Conservation (phyloP, 1,284 basidiomycete genomes). For the Boletus albobrunnescens region DNA sequence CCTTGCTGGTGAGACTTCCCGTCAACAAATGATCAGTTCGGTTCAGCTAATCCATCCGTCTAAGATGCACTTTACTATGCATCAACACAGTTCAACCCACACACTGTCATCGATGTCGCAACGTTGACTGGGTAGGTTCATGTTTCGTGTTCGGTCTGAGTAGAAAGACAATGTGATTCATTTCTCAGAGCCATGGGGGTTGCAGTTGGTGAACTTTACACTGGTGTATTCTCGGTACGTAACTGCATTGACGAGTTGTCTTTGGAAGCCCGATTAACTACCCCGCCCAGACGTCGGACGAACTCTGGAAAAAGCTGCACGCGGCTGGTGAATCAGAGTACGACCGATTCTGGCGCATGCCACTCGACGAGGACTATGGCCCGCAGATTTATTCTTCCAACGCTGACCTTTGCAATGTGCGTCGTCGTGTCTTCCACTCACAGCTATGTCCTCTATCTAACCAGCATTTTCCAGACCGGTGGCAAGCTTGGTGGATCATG, state of each 20-base stretch:
- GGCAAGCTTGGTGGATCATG: constrained; percentile 71
- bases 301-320: constrained; percentile 71
- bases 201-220: constrained; percentile 71
- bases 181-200: constrained; percentile 56
- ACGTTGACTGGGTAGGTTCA: constrained; percentile 64
- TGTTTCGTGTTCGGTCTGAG: neutral
- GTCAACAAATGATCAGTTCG: neutral
- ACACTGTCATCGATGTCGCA: constrained; percentile 82
- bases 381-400: constrained; percentile 76
- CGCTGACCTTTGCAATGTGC: constrained; percentile 79
- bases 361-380: constrained; percentile 74
- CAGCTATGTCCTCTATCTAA: neutral
- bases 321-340: constrained; percentile 70
- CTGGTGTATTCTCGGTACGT: constrained; percentile 76
- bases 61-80: constrained; percentile 84
- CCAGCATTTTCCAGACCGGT: constrained; percentile 41
- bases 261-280: neutral
- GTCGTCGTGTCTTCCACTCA: constrained; percentile 16
- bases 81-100: constrained; percentile 74
- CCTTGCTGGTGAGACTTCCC: constrained; percentile 50
- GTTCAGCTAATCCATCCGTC: constrained; percentile 1
- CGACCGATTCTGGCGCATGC: constrained; percentile 85
- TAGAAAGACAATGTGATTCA: neutral
- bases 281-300: constrained; percentile 56
- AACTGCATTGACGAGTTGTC: neutral